Evolutionary conservation across 2,329 filamentous ascomycete species (phyloP).

Genomic region (Cytospora piceicola): DNA sequence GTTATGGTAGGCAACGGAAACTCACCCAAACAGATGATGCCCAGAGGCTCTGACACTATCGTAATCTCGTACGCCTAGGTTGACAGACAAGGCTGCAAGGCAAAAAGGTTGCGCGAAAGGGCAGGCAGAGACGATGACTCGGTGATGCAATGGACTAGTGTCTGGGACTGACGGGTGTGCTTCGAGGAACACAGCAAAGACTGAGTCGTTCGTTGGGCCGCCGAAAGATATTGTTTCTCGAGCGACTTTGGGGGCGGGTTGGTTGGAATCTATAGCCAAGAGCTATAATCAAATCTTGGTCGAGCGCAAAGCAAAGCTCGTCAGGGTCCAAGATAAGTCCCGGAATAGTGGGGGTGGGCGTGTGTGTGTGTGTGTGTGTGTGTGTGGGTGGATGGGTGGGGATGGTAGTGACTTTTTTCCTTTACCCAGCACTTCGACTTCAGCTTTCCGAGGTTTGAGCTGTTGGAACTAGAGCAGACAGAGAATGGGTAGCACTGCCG

Average conservation of each 20-base stretch:
- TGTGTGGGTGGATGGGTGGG: background rate
- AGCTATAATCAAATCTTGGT: slow-evolving; percentile 4
- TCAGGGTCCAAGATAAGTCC: background rate
- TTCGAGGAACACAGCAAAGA: slow-evolving; percentile 16
- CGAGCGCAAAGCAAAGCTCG: background rate
- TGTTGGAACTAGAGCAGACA: slow-evolving; percentile 5
- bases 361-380: background rate
- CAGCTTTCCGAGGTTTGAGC: slow-evolving; percentile 8
- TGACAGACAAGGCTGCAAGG: slow-evolving; percentile 5
- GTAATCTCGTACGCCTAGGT: slow-evolving; percentile 7
- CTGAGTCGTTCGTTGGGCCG: slow-evolving; percentile 14
- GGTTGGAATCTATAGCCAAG: slow-evolving; percentile 7
- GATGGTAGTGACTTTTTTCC: background rate
- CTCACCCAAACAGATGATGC: slow-evolving; percentile 12
- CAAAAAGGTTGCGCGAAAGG: slow-evolving; percentile 5
- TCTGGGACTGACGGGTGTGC: slow-evolving; percentile 17
- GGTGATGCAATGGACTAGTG: slow-evolving; percentile 23
- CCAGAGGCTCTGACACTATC: slow-evolving; percentile 6
- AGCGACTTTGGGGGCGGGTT: background rate
- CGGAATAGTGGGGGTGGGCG: background rate
- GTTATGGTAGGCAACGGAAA: background rate
- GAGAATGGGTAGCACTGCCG: slow-evolving; percentile 16
- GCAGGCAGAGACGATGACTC: slow-evolving; percentile 1
- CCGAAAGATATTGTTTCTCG: slow-evolving; percentile 5
- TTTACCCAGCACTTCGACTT: slow-evolving; percentile 3